A percentile compares a stretch with the other conserved stretches of the same genome.
These are phyloP conservation scores for Pelargonium australe DNA, from an alignment of 441 rosid species.

Conservation along the genomic window DNA sequence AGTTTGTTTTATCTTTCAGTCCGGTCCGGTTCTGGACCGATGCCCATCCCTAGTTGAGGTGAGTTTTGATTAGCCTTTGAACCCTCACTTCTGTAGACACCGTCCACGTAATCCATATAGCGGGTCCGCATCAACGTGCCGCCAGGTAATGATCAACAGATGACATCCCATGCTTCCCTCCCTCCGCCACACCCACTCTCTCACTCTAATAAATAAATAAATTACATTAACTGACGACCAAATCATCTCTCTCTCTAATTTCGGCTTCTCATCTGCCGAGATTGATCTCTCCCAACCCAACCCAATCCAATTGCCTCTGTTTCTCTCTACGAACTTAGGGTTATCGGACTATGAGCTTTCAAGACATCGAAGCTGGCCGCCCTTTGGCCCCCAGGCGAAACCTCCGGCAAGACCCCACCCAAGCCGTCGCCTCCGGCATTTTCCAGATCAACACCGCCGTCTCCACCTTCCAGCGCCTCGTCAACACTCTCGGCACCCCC, in stretches of 20 bases:
- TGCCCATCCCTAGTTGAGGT: too few relatives aligned
- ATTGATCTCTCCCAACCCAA: neutral
- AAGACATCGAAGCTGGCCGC: constrained; percentile 37
- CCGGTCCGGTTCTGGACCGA: too few relatives aligned
- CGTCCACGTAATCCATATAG: too few relatives aligned
- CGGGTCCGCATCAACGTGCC: constrained; percentile 5
- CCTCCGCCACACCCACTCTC: neutral
- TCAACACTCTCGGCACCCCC: constrained; percentile 51
- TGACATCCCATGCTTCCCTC: neutral
- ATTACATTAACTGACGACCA: too few relatives aligned
- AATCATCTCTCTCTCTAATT: neutral
- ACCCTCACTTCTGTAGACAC: too few relatives aligned
- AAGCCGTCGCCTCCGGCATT: constrained; percentile 56
- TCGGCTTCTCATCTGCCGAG: neutral
- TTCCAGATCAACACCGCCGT: constrained; percentile 72
- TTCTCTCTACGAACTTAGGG: neutral
- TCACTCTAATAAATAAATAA: neutral
- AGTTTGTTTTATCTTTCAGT: too few relatives aligned
- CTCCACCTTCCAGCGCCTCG: constrained; percentile 58
- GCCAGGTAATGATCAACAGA: neutral
- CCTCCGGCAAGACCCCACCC: constrained; percentile 34
- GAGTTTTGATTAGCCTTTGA: too few relatives aligned
- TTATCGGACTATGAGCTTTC: constrained; percentile 45
- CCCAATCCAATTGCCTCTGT: too few relatives aligned
- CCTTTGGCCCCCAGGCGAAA: constrained; percentile 25